A percentile compares a stretch with the other conserved stretches of the same genome.
Evolutionary conservation across 305 asterid species (phyloP).

Genomic region (Salvia sclarea): DNA sequence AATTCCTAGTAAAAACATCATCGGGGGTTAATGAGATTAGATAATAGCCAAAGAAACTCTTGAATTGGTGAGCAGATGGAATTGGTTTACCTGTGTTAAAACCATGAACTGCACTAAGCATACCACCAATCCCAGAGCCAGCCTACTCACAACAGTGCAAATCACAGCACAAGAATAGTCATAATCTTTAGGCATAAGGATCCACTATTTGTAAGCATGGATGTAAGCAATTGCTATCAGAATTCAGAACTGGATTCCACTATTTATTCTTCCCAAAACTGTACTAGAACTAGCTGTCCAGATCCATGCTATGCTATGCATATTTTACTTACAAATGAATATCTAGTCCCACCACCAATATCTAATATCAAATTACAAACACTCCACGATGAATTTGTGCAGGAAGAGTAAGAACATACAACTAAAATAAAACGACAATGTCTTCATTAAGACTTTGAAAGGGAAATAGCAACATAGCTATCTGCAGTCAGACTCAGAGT

Average conservation of each 20-base stretch:
- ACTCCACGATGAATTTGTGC: not conserved
- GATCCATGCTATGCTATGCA: not conserved
- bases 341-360: not conserved
- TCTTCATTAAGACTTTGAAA: not conserved
- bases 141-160: constrained; percentile 38
- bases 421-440: not conserved
- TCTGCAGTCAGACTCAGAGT: constrained; percentile 13
- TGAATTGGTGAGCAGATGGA: constrained; percentile 2
- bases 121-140: constrained; percentile 74
- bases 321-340: not conserved
- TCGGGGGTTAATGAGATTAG: constrained; percentile 11
- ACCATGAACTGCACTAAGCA: constrained; percentile 69
- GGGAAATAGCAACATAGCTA: not conserved
- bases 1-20: constrained; percentile 46
- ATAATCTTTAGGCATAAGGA: not conserved
- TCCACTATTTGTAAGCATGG: not conserved
- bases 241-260: not conserved
- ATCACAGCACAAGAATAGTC: not conserved
- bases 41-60: constrained; percentile 1
- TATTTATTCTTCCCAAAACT: not conserved
- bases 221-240: not conserved
- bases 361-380: not conserved
- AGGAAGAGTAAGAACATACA: not conserved
- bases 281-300: not conserved
- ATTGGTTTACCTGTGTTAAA: constrained; percentile 52